phyloP scores from a whole-genome alignment of 352 stramenopile species.

The Pythium dissimile region DNA sequence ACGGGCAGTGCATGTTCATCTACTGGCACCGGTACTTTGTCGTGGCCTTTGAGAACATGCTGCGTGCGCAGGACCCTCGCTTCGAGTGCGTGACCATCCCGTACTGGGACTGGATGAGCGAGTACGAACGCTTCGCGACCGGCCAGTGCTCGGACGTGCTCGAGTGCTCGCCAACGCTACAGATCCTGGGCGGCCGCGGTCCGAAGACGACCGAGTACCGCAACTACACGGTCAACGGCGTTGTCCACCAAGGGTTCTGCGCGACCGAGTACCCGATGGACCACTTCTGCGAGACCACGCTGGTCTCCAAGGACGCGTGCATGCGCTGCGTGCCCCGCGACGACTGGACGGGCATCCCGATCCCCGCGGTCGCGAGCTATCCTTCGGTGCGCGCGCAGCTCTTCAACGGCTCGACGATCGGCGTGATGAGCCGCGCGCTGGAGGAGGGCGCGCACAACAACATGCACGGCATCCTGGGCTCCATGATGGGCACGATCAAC shows the following conservation, averaged over 20 bases:
- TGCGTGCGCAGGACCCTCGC: slow-evolving; percentile 42
- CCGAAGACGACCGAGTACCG: slow-evolving; percentile 2
- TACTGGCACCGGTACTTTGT: slow-evolving; percentile 79
- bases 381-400: slow-evolving; percentile 46
- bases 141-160: slow-evolving; percentile 41
- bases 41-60: slow-evolving; percentile 77
- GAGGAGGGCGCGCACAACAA: slow-evolving; percentile 59
- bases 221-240: slow-evolving; percentile 39
- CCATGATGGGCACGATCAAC: slow-evolving; percentile 49
- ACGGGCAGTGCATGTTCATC: slow-evolving; percentile 70
- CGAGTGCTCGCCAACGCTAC: slow-evolving; percentile 40
- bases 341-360: slow-evolving; percentile 25
- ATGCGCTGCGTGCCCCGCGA: slow-evolving; percentile 46
- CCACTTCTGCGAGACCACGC: slow-evolving; percentile 50
- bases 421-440: slow-evolving; percentile 39
- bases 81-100: slow-evolving; percentile 75
- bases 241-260: slow-evolving; percentile 34
- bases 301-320: slow-evolving; percentile 23
- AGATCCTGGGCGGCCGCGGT: slow-evolving; percentile 32
- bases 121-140: slow-evolving; percentile 32
- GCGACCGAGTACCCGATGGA: slow-evolving; percentile 32
- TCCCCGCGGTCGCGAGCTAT: slow-evolving; percentile 37
- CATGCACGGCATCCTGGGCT: slow-evolving; percentile 45
- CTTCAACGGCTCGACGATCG: slow-evolving; percentile 48
- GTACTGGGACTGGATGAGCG: slow-evolving; percentile 76